Conservation (phyloP, 225 moss, liverwort and hornwort species). For the Pseudoscleropodium purum region DNA sequence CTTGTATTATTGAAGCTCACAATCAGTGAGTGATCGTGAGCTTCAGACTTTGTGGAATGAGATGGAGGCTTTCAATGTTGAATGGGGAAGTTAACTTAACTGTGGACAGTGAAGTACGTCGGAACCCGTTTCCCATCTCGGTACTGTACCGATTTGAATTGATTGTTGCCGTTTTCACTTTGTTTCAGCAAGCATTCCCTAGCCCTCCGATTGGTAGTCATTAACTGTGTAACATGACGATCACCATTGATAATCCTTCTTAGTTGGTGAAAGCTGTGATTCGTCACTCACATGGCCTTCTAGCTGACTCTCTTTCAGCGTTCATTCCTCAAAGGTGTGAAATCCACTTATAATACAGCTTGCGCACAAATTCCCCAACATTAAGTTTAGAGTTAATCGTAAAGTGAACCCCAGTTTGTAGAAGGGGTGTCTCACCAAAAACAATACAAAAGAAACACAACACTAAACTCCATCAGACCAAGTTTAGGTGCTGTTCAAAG, state of each 20-base stretch:
- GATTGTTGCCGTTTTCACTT: background rate
- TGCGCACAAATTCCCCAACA: background rate
- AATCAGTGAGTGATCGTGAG: background rate
- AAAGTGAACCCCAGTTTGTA: no score
- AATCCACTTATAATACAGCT: background rate
- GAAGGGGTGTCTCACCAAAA: no score
- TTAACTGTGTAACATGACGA: background rate
- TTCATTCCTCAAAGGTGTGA: background rate
- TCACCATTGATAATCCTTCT: background rate
- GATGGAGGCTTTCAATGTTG: background rate
- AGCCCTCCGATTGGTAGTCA: no score
- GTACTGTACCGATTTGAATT: background rate
- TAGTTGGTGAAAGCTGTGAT: background rate
- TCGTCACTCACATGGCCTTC: background rate
- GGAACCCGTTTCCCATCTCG: background rate
- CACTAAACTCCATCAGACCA: no score
- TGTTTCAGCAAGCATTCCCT: background rate
- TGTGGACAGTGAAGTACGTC: background rate
- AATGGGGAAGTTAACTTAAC: background rate
- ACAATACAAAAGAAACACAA: no score
- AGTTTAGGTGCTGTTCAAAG: no score
- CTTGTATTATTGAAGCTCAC: background rate
- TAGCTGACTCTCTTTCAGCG: background rate
- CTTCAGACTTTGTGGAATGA: background rate
- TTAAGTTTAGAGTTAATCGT: no score